Evolutionary conservation across 352 stramenopile species (phyloP), one percentile per base, ranked within the genome.

Genomic region (Phytophthora lateralis): DNA sequence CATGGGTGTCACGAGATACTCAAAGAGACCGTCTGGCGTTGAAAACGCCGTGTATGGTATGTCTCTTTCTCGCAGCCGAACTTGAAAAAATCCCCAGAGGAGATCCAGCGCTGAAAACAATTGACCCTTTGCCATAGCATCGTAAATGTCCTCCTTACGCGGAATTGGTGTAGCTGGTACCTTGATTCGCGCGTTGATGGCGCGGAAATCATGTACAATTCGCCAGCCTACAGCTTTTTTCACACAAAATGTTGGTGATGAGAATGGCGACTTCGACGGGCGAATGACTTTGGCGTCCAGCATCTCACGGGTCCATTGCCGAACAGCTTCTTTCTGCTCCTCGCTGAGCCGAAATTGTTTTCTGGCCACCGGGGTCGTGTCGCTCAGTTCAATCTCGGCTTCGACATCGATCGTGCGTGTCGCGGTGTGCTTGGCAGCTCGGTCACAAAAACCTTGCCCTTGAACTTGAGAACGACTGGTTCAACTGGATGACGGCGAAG

Each of bases 1-100:
- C 50, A 58, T 49, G 0, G 50, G 50, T 1, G 24, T 39, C 11
- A 60, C 53, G 1, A 47, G 11, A 21, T 53, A 60, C 14, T 60
- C 53, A 15, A 47, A 60, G n/a, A 46, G 15, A 0, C 30, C 32
- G 10, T 53, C 53, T 1, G 42, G 41, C 2, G 53, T 60, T 1
- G 42, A n/a, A 24, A 52, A 53, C 5, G 53, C 30, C 12, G 53
- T 46, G 24, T 26, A 60, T 5, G 30, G 52, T 3, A 49, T 37
- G 15, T 21, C 14, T 1, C 30, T 0, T 11, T 47, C 32, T 3
- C 35, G 20, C 1, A 57, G 18, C 0, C 41, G n/a, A 12, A 58
- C 37, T 42, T 58, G 51, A 12, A 41, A 43, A 15, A 42, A 58
- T 26, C 38, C 51, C n/a, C 30, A 32, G 2, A 54, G 46, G 3